Conservation (phyloP, 768 basidiomycete species). For the Mycena filopes region DNA sequence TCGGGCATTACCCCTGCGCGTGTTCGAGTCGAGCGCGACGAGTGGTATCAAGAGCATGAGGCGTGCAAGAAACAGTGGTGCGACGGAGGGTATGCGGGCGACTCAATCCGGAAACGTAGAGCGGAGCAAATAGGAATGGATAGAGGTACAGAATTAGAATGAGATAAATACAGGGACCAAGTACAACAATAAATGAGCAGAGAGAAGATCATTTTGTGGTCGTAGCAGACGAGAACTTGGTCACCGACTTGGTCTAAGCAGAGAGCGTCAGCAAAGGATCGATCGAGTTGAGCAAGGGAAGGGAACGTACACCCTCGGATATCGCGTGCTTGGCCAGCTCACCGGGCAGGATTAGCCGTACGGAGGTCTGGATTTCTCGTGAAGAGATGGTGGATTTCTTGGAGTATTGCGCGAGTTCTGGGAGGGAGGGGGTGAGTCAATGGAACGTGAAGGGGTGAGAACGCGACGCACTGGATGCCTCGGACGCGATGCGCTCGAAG, state of each 20-base stretch:
- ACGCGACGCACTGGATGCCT: constrained; percentile 80
- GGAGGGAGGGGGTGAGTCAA: constrained; percentile 9
- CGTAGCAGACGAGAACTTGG: constrained; percentile 33
- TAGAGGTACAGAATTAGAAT: constrained; percentile 10
- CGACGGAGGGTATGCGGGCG: too few relatives aligned
- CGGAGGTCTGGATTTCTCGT: constrained; percentile 97
- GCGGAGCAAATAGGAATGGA: too few relatives aligned
- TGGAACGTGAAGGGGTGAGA: not conserved
- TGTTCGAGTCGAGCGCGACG: too few relatives aligned
- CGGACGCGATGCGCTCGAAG: constrained; percentile 90
- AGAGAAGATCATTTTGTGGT: constrained; percentile 18
- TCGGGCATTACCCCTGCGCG: too few relatives aligned
- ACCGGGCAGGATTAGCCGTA: constrained; percentile 95
- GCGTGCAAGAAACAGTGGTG: too few relatives aligned
- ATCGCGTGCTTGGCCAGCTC: constrained; percentile 95
- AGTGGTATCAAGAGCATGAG: too few relatives aligned
- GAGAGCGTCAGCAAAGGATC: not conserved
- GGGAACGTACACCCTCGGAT: constrained; percentile 34
- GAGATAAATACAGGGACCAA: constrained; percentile 19
- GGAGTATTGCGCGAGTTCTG: constrained; percentile 96
- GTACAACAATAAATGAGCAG: constrained; percentile 12
- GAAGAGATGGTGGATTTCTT: constrained; percentile 99
- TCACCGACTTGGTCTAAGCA: constrained; percentile 30
- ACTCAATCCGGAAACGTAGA: too few relatives aligned
- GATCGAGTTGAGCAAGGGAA: not conserved